Base-by-base conservation (phyloP, 257 asterid genomes). In the Verbascum thapsus region DNA sequence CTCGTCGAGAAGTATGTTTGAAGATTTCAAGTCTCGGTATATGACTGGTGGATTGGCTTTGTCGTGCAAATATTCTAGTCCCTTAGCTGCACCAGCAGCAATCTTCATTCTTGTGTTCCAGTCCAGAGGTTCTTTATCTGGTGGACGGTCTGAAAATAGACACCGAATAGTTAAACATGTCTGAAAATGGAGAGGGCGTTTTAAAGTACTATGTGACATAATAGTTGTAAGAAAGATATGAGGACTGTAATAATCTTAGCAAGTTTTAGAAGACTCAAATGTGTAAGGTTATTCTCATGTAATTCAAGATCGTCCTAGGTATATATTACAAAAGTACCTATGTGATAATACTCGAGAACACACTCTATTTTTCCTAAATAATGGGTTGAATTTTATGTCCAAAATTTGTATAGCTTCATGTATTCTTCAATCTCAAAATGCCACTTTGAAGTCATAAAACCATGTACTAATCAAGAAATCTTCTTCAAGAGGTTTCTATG, bases 1-100 rank as follows among this genome's bases (percentile, higher is more conserved):
- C 60, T 89, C 99, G 45, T 83, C 94, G 4, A 92, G 96, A 72
- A 92, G 99, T 72, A 92, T 92, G 55, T 92, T 92, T 55, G 99
- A 92, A 17, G 99, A 87, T 59, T 92, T 92, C 17, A 92, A 73
- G 66, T 92, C 97, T 69, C 98, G 65, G 78, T 92, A 92, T 72
- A 80, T 83, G 73, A 82, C 88, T 0, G 88, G 88, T 10, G 88
- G 88, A 50, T 79, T 79, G 68, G 85, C 88, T 67, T 76, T 82
- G 72, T 81, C 88, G 18, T 82, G 88, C 70, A 82, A 63, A 71
- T 82, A 82, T 51, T 82, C 88, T 30, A 82, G 65, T 42, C 88
- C 88, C 73, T 76, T 82, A 12, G 88, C 88, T 20, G 88, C 88
- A 42, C 88, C 88, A 19, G 88, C 88, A 30, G 88, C 88, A 41